Evolutionary conservation across 2,329 filamentous ascomycete species (phyloP), one percentile per base, ranked within the genome.

Genomic region (Alternaria metachromatica): DNA sequence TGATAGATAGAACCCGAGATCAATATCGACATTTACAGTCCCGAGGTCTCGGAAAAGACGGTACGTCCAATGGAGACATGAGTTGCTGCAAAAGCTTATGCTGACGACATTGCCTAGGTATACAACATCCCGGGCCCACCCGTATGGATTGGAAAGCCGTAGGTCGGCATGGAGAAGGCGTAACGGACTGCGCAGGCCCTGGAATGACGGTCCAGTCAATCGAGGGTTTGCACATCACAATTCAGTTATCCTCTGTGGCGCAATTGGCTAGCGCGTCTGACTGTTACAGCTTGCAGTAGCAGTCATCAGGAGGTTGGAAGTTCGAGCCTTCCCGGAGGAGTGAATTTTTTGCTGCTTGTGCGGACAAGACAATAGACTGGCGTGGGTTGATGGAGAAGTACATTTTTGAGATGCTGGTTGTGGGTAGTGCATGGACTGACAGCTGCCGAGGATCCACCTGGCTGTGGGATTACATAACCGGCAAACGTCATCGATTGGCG

Each of bases 241-340:
- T 53, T 53, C 49, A 41, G 3, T n/a, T 41, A 74, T 80, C 78
- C 78, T 79, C 78, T 77, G 76, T 81, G 79, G 78, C 79, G 80
- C 80, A 81, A 81, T 81, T 86, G 85, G 85, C 84, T 87, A 87
- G 85, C 85, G 85, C 85, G 85, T 87, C 82, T 84, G 85, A 87
- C 85, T 87, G 85, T 87, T 87, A 87, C 63, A 57, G 61, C 54
- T 46, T 28, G 46, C 20, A 48, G 60, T 67, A 55, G 65, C 60
- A 53, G 49, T 53, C 49, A 74, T 76, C 73, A 70, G 69, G 72
- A 75, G 72, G 73, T 74, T 76, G 69, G 66, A 74, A 73, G 72
- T 75, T 76, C 73, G 70, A 76, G 72, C 73, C 73, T 73, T 73
- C 64, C 69, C 73, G 73, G 73, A 72, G 73, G 72, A 74, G 73